phyloP scores from a whole-genome alignment of 2,329 filamentous ascomycete species.

The Achaetomium macrosporum region DNA sequence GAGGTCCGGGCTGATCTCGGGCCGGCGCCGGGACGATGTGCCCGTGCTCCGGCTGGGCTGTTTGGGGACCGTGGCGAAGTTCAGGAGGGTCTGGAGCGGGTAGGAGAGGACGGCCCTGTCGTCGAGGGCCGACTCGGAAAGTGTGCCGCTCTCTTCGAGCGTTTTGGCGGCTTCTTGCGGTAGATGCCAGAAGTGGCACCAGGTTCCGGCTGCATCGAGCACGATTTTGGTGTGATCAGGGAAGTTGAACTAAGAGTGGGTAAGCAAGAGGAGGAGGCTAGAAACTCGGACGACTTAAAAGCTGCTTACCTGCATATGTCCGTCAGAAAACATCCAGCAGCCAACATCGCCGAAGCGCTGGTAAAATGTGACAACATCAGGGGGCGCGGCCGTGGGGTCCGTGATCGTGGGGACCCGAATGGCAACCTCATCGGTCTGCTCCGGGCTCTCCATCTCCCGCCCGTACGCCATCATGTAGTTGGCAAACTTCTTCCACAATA shows the following conservation, averaged over 20 bases:
- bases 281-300: neutral
- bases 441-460: conserved; percentile 56
- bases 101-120: conserved; percentile 67
- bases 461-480: conserved; percentile 72
- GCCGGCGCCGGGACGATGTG: conserved; percentile 41
- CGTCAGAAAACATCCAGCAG: conserved; percentile 75
- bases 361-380: conserved; percentile 70
- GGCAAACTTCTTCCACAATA: conserved; percentile 67
- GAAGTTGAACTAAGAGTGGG: conserved; percentile 60
- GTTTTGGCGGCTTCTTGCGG: conserved; percentile 63
- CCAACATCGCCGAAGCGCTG: conserved; percentile 76
- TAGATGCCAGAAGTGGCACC: conserved; percentile 73
- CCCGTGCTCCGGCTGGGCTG: conserved; percentile 34
- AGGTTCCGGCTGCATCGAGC: conserved; percentile 65
- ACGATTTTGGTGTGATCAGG: conserved; percentile 84
- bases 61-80: conserved; percentile 50
- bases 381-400: conserved; percentile 38
- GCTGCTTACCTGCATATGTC: conserved; percentile 56
- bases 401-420: conserved; percentile 36
- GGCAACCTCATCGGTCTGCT: conserved; percentile 42
- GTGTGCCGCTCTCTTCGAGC: conserved; percentile 58
- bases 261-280: neutral
- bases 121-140: conserved; percentile 64
- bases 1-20: conserved; percentile 55
- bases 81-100: conserved; percentile 66